Percentiles rank a stretch among this genome's conserved stretches.
Conservation (phyloP, 768 basidiomycete genomes). For the Xerocomellus intermedius region DNA sequence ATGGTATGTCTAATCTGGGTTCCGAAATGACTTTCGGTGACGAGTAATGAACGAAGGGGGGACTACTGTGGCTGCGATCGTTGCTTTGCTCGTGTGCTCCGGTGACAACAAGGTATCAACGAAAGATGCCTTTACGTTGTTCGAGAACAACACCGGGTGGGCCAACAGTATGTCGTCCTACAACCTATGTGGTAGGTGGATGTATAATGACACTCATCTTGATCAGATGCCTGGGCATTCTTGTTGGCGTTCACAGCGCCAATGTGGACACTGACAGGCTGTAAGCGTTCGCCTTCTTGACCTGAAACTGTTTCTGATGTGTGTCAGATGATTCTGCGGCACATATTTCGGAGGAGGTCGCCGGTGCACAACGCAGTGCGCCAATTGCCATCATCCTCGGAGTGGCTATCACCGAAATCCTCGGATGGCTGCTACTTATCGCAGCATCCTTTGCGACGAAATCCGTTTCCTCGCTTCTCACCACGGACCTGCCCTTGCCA, state of each 20-base stretch:
- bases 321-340: conserved; percentile 69
- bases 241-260: conserved; percentile 69
- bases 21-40: not conserved
- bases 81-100: conserved; percentile 56
- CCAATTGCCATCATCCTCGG: conserved; percentile 69
- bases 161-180: conserved; percentile 43
- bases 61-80: conserved; percentile 61
- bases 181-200: not conserved
- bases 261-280: conserved; percentile 81
- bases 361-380: conserved; percentile 60
- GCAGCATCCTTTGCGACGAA: conserved; percentile 62
- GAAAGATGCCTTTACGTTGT: conserved; percentile 63
- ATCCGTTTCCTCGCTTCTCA: conserved; percentile 51
- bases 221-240: conserved; percentile 71
- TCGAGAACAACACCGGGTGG: conserved; percentile 75
- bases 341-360: conserved; percentile 71
- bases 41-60: conserved; percentile 43
- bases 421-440: conserved; percentile 68
- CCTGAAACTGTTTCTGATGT: not conserved
- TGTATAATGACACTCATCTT: not conserved
- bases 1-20: conserved; percentile 40
- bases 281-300: conserved; percentile 37
- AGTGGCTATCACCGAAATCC: conserved; percentile 54
- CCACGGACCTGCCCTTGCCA: conserved; percentile 53
- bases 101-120: conserved; percentile 61